These are phyloP conservation scores for Seiridium cupressi DNA, from an alignment of 2,329 filamentous ascomycete genomes.

Conservation along the genomic window DNA sequence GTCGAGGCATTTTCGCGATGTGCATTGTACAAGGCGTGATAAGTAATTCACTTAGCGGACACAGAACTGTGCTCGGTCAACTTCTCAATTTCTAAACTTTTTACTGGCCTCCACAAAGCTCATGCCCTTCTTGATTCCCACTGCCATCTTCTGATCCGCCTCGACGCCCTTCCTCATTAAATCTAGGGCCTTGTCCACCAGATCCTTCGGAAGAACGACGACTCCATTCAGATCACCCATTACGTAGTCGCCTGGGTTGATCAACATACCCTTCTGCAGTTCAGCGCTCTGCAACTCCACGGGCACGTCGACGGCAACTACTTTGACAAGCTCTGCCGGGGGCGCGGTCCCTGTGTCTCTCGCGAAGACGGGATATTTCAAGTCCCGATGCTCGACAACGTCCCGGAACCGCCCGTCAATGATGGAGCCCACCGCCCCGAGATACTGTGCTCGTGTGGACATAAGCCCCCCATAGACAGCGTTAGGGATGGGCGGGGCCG, in stretches of 20 bases:
- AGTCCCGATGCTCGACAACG: slow-evolving; percentile 49
- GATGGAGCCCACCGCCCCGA: slow-evolving; percentile 45
- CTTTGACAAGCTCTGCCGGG: slow-evolving; percentile 39
- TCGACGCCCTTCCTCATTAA: slow-evolving; percentile 39
- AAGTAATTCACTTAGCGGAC: neutral
- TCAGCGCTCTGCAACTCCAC: slow-evolving; percentile 33
- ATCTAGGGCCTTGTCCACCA: slow-evolving; percentile 37
- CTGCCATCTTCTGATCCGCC: slow-evolving; percentile 41
- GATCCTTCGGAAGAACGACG: slow-evolving; percentile 36
- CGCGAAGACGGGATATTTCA: slow-evolving; percentile 45
- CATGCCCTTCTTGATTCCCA: slow-evolving; percentile 39
- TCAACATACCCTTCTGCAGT: slow-evolving; percentile 31
- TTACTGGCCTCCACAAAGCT: slow-evolving; percentile 41
- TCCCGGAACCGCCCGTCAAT: slow-evolving; percentile 53
- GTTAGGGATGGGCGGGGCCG: slow-evolving; percentile 44
- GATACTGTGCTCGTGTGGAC: slow-evolving; percentile 43
- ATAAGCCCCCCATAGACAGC: slow-evolving; percentile 55
- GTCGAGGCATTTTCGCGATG: too few relatives aligned
- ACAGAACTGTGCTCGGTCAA: too few relatives aligned
- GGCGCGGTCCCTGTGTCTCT: slow-evolving; percentile 43
- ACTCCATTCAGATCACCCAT: slow-evolving; percentile 45
- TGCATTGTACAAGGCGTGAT: neutral
- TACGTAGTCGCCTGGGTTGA: slow-evolving; percentile 42
- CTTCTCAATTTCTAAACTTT: slow-evolving; percentile 33
- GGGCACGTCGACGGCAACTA: slow-evolving; percentile 38